phyloP scores from a whole-genome alignment of 345 rosid genomes.

The Acer yangbiense region DNA sequence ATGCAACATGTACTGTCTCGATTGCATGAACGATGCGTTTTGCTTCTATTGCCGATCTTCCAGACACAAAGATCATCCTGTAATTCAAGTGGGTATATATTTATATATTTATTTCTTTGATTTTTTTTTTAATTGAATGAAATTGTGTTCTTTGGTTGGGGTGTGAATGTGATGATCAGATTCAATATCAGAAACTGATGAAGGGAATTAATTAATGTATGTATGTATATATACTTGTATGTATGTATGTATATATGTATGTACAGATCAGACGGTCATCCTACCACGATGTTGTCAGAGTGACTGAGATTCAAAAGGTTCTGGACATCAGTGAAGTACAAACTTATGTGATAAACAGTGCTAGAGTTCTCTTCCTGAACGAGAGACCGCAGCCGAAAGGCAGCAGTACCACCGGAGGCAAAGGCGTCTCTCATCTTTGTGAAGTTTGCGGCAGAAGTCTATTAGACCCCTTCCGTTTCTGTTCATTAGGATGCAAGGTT shows the following conservation, averaged over 20 bases:
- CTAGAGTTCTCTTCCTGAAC: conserved; percentile 38
- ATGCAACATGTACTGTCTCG: conserved; percentile 43
- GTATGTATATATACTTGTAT: too few relatives aligned
- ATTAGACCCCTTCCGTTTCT: conserved; percentile 36
- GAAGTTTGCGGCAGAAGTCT: conserved; percentile 37
- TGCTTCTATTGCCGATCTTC: conserved; percentile 44
- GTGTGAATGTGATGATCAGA: not conserved
- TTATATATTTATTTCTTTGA: not conserved
- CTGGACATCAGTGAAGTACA: conserved; percentile 42
- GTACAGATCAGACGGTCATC: conserved; percentile 46
- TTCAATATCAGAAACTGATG: not conserved
- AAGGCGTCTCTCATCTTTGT: conserved; percentile 35
- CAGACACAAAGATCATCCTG: conserved; percentile 36
- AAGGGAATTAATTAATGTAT: too few relatives aligned
- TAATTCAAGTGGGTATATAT: conserved; percentile 29
- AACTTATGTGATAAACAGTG: conserved; percentile 47
- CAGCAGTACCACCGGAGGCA: conserved; percentile 6
- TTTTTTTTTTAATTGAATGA: not conserved
- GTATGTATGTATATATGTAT: too few relatives aligned
- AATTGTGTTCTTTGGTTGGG: not conserved
- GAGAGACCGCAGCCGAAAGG: conserved; percentile 39
- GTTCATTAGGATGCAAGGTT: conserved; percentile 51
- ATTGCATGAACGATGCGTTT: conserved; percentile 37
- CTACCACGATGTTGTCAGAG: conserved; percentile 42
- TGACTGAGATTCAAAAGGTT: conserved; percentile 34